These are phyloP conservation scores for Lachnum nothofagi DNA, from an alignment of 2,329 filamentous ascomycete genomes.

Conservation along the genomic window DNA sequence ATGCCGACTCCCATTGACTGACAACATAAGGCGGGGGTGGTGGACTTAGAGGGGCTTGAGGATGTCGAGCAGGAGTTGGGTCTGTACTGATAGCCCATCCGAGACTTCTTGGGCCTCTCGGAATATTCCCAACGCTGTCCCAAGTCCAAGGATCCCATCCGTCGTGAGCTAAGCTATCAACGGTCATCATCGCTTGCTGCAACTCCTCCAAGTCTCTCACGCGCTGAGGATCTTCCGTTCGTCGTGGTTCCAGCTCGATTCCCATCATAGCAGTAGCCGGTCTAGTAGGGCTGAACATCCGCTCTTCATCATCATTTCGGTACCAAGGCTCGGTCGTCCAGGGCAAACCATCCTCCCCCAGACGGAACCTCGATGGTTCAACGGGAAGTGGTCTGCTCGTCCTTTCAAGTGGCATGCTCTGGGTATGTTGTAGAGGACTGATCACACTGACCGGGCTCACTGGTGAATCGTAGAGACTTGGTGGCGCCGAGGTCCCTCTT, in stretches of 20 bases:
- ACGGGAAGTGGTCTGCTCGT: conserved; percentile 27
- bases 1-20: conserved; percentile 26
- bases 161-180: conserved; percentile 28
- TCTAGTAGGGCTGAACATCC: background rate
- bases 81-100: conserved; percentile 30
- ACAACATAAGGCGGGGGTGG: conserved; percentile 28
- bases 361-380: conserved; percentile 29
- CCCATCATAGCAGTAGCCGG: conserved; percentile 4
- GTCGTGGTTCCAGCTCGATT: conserved; percentile 17
- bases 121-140: conserved; percentile 24
- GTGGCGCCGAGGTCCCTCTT: conserved; percentile 29
- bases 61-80: conserved; percentile 6
- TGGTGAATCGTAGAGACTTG: conserved; percentile 19
- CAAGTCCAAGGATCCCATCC: conserved; percentile 27
- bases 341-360: conserved; percentile 30
- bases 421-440: conserved; percentile 6
- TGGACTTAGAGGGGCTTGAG: background rate
- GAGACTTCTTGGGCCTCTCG: conserved; percentile 27
- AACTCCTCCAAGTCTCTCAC: conserved; percentile 27
- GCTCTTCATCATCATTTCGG: conserved; percentile 12
- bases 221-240: conserved; percentile 28
- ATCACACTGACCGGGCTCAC: conserved; percentile 7
- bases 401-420: conserved; percentile 5
- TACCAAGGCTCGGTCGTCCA: conserved; percentile 31
- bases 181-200: conserved; percentile 33